Conservation (phyloP, 2,329 filamentous ascomycete species). For the Ophiostoma sp. region DNA sequence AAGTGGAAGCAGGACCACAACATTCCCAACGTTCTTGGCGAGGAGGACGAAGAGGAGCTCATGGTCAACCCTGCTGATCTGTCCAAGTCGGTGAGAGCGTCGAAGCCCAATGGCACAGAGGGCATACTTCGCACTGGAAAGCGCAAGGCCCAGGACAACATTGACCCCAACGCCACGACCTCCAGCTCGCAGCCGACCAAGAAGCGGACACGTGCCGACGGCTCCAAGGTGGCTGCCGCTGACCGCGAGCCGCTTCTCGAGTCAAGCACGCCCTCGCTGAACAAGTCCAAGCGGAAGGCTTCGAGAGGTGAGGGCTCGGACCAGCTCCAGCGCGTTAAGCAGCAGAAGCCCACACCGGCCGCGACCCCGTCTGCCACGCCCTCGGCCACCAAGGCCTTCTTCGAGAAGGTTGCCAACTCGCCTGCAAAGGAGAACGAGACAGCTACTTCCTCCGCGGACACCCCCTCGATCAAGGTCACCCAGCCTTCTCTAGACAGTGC, state of each 20-base stretch:
- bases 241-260: conserved; percentile 44
- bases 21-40: conserved; percentile 52
- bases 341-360: conserved; percentile 44
- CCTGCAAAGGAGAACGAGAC: conserved; percentile 40
- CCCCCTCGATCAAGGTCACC: conserved; percentile 21
- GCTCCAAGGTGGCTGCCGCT: conserved; percentile 25
- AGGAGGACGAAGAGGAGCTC: conserved; percentile 35
- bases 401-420: conserved; percentile 59
- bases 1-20: conserved; percentile 60
- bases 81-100: conserved; percentile 29
- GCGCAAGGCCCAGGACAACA: conserved; percentile 58
- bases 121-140: conserved; percentile 42
- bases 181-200: conserved; percentile 41
- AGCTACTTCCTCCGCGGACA: conserved; percentile 24
- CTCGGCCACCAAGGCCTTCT: conserved; percentile 56
- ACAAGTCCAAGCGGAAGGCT: conserved; percentile 56
- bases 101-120: conserved; percentile 41
- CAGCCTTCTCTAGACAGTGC: conserved; percentile 35
- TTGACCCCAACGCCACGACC: conserved; percentile 42
- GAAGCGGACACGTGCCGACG: conserved; percentile 49
- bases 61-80: conserved; percentile 11
- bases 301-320: conserved; percentile 46
- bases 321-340: conserved; percentile 52
- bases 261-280: conserved; percentile 39
- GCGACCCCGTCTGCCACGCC: conserved; percentile 37